Evolutionary conservation across 2,329 filamentous ascomycete genomes (phyloP).

Genomic region (Reticulascus tulasneorum): DNA sequence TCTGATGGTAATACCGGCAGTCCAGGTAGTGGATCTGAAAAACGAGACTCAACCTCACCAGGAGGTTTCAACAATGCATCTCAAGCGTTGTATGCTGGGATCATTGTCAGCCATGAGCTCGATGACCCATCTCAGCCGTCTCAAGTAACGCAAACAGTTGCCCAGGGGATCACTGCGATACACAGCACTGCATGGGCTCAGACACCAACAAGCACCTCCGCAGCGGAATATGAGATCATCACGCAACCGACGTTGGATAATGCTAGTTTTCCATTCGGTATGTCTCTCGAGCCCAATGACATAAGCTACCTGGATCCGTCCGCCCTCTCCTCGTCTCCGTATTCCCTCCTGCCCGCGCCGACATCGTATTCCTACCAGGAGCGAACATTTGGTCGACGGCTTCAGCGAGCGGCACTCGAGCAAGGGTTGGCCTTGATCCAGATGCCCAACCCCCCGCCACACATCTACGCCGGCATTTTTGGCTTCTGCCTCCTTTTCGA

Average conservation of each 20-base stretch:
- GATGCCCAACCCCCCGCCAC: constrained; percentile 42
- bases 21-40: background rate
- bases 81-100: constrained; percentile 19
- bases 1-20: constrained; percentile 4
- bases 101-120: constrained; percentile 21
- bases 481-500: constrained; percentile 66
- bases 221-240: constrained; percentile 42
- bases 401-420: constrained; percentile 65
- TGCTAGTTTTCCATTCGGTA: constrained; percentile 47
- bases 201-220: constrained; percentile 3
- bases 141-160: background rate
- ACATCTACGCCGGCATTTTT: constrained; percentile 55
- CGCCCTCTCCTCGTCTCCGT: constrained; percentile 17
- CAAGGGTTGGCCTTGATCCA: constrained; percentile 55
- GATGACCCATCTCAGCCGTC: background rate
- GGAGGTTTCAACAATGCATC: constrained; percentile 1
- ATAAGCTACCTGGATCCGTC: background rate
- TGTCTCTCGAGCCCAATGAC: constrained; percentile 16
- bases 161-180: constrained; percentile 3
- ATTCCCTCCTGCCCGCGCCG: constrained; percentile 37
- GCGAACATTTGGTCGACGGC: constrained; percentile 63
- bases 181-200: constrained; percentile 6
- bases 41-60: constrained; percentile 11
- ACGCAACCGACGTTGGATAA: constrained; percentile 49
- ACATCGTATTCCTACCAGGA: constrained; percentile 60